A percentile compares a stretch with the other conserved stretches of the same genome.
These are phyloP conservation scores for Angomonas desouzai DNA, from an alignment of 208 protist species.

Conservation along the genomic window DNA sequence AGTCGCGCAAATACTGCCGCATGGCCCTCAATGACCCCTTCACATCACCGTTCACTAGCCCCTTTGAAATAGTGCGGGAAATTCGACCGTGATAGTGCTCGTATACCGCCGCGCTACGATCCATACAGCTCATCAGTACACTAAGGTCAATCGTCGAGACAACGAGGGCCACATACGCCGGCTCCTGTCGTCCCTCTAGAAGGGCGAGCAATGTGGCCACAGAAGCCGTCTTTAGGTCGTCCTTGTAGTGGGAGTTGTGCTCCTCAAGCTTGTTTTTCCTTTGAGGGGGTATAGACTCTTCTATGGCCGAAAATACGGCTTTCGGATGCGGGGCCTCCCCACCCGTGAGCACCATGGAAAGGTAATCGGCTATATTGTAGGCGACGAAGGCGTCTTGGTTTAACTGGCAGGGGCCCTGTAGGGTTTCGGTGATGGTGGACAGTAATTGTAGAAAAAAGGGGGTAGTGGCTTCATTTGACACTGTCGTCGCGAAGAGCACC, in stretches of 20 bases:
- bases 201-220: constrained; percentile 48
- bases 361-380: constrained; percentile 39
- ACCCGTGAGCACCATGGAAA: constrained; percentile 34
- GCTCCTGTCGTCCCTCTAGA: constrained; percentile 53
- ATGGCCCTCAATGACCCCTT: constrained; percentile 17
- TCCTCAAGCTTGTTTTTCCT: neutral
- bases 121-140: constrained; percentile 33
- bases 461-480: constrained; percentile 32
- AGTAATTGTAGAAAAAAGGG: constrained; percentile 43
- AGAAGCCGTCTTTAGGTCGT: constrained; percentile 22
- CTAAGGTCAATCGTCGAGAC: constrained; percentile 37
- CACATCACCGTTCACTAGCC: constrained; percentile 28
- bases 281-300: constrained; percentile 18
- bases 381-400: constrained; percentile 57
- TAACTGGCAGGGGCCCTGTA: constrained; percentile 48
- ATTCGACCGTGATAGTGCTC: constrained; percentile 29
- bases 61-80: constrained; percentile 19
- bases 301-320: constrained; percentile 14
- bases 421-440: constrained; percentile 35
- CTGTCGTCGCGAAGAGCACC: constrained; percentile 30
- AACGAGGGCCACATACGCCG: constrained; percentile 23
- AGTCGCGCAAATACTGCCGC: constrained; percentile 35
- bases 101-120: constrained; percentile 35
- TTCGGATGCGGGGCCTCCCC: constrained; percentile 15
- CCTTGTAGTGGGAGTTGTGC: constrained; percentile 15